Evolutionary conservation across 495 filamentous ascomycete genomes (phyloP).

Genomic region (Penicillium paradoxum): DNA sequence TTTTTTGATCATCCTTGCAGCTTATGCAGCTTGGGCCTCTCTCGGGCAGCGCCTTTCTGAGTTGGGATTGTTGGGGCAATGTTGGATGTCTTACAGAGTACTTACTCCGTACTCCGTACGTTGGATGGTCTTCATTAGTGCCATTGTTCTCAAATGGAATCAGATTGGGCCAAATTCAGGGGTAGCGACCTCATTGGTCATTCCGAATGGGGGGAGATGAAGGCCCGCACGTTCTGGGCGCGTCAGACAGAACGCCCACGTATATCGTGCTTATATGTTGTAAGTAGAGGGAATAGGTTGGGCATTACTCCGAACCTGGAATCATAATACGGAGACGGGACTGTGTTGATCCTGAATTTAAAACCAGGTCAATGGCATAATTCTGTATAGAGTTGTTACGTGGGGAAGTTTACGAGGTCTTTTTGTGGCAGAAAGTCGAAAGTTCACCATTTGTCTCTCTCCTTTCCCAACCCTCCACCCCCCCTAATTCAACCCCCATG

Average conservation of each 20-base stretch:
- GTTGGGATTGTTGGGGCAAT: too few species aligned
- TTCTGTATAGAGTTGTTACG: background rate
- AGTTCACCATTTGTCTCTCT: background rate
- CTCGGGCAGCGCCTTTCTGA: too few species aligned
- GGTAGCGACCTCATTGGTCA: background rate
- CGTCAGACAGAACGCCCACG: background rate
- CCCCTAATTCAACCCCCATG: background rate
- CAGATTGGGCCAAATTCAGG: background rate
- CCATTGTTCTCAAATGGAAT: background rate
- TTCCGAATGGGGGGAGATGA: background rate
- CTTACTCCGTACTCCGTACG: too few species aligned
- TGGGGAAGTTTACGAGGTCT: background rate
- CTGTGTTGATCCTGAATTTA: background rate
- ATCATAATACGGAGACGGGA: background rate
- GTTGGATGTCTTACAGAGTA: background rate
- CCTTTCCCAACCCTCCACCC: slow-evolving; percentile 4
- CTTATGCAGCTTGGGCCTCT: background rate
- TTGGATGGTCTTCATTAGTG: background rate
- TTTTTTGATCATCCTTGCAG: background rate
- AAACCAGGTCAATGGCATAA: background rate
- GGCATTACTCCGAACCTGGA: background rate
- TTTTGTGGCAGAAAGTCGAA: background rate
- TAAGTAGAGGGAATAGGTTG: background rate
- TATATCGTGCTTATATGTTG: background rate
- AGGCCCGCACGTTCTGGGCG: slow-evolving; percentile 6